phyloP scores from a whole-genome alignment of 2,329 filamentous ascomycete species.

The Ilyonectria sp. region DNA sequence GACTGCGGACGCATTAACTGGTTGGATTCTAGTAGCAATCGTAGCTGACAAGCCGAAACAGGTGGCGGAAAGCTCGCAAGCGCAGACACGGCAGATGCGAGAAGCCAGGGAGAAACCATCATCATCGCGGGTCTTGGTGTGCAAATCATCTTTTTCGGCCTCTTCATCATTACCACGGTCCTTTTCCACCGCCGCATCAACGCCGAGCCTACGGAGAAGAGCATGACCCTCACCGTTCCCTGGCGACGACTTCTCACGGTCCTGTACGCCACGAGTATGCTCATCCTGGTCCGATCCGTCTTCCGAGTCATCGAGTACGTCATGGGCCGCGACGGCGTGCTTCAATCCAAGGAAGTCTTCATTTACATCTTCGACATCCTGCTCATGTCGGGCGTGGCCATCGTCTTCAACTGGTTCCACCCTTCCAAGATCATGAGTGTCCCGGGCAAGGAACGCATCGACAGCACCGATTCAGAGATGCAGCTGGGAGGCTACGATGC shows the following conservation, averaged over 20 bases:
- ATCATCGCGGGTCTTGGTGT: slow-evolving; percentile 66
- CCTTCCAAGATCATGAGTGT: slow-evolving; percentile 3
- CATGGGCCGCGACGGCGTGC: slow-evolving; percentile 48
- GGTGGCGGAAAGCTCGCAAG: slow-evolving; percentile 19
- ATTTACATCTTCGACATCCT: slow-evolving; percentile 53
- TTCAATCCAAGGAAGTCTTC: slow-evolving; percentile 50
- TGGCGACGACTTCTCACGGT: slow-evolving; percentile 45
- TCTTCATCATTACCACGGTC: slow-evolving; percentile 63
- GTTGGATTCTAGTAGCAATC: no score
- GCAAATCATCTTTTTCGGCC: slow-evolving; percentile 66
- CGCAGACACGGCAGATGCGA: background rate
- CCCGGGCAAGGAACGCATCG: background rate
- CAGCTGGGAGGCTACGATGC: slow-evolving; percentile 1
- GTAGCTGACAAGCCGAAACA: background rate
- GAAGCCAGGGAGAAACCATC: slow-evolving; percentile 57
- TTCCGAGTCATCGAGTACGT: slow-evolving; percentile 58
- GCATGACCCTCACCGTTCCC: slow-evolving; percentile 35
- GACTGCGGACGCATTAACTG: no score
- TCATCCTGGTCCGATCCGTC: slow-evolving; percentile 57
- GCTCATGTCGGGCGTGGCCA: slow-evolving; percentile 47
- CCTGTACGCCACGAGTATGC: slow-evolving; percentile 37
- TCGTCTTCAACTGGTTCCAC: slow-evolving; percentile 31
- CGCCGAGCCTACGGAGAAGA: slow-evolving; percentile 8
- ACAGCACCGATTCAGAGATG: slow-evolving; percentile 11
- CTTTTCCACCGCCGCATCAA: slow-evolving; percentile 58